Evolutionary conservation across 306 rosid species (phyloP).

Genomic region (Betula pendula): DNA sequence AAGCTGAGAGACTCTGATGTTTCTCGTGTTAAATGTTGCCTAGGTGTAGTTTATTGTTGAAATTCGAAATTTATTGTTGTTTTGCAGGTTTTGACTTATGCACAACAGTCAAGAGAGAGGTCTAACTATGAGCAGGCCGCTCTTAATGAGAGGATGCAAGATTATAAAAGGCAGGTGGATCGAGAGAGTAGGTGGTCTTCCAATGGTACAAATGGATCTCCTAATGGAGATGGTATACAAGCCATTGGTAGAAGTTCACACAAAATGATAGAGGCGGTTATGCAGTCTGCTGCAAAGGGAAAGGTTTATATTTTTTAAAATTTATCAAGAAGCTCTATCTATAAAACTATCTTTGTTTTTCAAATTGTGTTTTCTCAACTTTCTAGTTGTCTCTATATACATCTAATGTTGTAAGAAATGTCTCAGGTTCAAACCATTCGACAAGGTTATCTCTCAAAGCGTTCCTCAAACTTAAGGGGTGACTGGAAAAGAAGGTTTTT

Average conservation of each 20-base stretch:
- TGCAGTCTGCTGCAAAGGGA: constrained; percentile 99
- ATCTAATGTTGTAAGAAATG: not conserved
- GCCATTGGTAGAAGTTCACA: constrained; percentile 99
- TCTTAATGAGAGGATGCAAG: constrained; percentile 98
- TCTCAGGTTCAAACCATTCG: constrained; percentile 96
- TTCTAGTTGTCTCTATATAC: not conserved
- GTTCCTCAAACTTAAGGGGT: constrained; percentile 94
- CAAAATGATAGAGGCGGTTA: constrained; percentile 99
- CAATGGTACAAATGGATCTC: constrained; percentile 91
- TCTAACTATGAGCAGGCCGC: constrained; percentile 99
- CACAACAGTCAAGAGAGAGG: constrained; percentile 97
- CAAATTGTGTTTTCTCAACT: constrained; percentile 17
- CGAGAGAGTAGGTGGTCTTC: constrained; percentile 97
- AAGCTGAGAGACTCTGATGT: constrained; percentile 12
- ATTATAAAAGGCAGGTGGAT: constrained; percentile 90
- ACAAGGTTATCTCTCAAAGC: constrained; percentile 99
- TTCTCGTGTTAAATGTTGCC: not conserved
- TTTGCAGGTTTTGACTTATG: constrained; percentile 93
- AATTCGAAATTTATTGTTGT: constrained; percentile 25
- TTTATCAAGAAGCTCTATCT: constrained; percentile 4
- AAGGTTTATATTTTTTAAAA: constrained; percentile 58
- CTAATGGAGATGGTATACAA: constrained; percentile 99
- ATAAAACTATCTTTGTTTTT: constrained; percentile 7
- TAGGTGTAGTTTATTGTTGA: constrained; percentile 22
- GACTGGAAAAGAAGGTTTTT: constrained; percentile 99